Evolutionary conservation across 768 basidiomycete species (phyloP).

Genomic region (Pleurotus tuber-regium): DNA sequence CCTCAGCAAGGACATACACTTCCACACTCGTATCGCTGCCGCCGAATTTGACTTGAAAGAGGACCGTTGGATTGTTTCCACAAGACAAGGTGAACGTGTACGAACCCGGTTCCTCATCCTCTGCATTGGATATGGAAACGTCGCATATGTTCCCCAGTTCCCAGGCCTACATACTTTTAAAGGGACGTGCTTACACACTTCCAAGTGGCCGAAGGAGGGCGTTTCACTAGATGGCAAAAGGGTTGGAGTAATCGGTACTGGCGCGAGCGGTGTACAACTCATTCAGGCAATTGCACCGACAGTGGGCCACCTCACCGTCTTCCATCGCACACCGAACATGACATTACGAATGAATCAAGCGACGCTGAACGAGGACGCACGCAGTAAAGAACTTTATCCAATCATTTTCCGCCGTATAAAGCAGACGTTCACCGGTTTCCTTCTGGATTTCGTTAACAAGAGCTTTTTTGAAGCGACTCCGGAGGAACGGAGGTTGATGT

Average conservation of each 20-base stretch:
- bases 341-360: slow-evolving; percentile 21
- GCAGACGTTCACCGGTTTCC: slow-evolving; percentile 5
- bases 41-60: slow-evolving; percentile 17
- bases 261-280: slow-evolving; percentile 16
- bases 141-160: slow-evolving; percentile 17
- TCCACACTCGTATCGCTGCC: slow-evolving; percentile 20
- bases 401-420: not conserved
- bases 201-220: slow-evolving; percentile 20
- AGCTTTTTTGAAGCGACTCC: not conserved
- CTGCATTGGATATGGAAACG: slow-evolving; percentile 16
- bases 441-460: not conserved
- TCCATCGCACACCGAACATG: slow-evolving; percentile 22
- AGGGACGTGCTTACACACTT: slow-evolving; percentile 22
- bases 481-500: slow-evolving; percentile 15
- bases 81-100: slow-evolving; percentile 5
- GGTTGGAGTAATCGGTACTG: slow-evolving; percentile 24
- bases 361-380: slow-evolving; percentile 10
- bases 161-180: slow-evolving; percentile 21
- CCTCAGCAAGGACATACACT: slow-evolving; percentile 19
- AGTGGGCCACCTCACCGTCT: slow-evolving; percentile 14
- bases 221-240: slow-evolving; percentile 20
- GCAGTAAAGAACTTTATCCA: slow-evolving; percentile 7
- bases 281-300: slow-evolving; percentile 12
- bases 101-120: slow-evolving; percentile 13
- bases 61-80: slow-evolving; percentile 14